Conservation (phyloP, 2,329 filamentous ascomycete genomes). For the Diplodia seriata region DNA sequence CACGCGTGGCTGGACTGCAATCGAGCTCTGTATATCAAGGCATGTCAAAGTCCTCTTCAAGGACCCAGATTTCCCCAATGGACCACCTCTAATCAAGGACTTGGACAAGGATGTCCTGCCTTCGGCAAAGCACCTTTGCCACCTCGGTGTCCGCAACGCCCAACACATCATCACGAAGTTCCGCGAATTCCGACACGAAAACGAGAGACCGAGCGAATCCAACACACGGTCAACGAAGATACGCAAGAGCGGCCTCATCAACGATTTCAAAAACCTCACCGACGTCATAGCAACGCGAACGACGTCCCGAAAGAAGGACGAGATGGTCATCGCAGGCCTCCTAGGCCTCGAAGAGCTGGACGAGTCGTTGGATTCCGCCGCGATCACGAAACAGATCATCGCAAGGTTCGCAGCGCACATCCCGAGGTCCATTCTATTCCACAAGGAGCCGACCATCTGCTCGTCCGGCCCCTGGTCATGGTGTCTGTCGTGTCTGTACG, state of each 20-base stretch:
- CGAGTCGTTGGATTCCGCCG: neutral
- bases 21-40: neutral
- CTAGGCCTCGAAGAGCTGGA: neutral
- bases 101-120: neutral
- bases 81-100: neutral
- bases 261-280: neutral
- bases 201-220: neutral
- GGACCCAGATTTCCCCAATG: neutral
- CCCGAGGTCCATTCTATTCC: neutral
- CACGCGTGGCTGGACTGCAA: neutral
- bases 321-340: neutral
- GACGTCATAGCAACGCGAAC: neutral
- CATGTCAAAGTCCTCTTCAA: neutral
- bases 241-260: neutral
- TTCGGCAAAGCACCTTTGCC: neutral
- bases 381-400: neutral
- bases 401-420: neutral
- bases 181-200: neutral
- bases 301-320: neutral
- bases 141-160: neutral
- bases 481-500: neutral
- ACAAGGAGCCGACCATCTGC: neutral
- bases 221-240: neutral
- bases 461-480: neutral
- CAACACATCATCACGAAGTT: neutral